Evolutionary conservation across 2,329 filamentous ascomycete genomes (phyloP), one percentile per base, ranked within the genome.

Genomic region (Aspergillus fischeri): DNA sequence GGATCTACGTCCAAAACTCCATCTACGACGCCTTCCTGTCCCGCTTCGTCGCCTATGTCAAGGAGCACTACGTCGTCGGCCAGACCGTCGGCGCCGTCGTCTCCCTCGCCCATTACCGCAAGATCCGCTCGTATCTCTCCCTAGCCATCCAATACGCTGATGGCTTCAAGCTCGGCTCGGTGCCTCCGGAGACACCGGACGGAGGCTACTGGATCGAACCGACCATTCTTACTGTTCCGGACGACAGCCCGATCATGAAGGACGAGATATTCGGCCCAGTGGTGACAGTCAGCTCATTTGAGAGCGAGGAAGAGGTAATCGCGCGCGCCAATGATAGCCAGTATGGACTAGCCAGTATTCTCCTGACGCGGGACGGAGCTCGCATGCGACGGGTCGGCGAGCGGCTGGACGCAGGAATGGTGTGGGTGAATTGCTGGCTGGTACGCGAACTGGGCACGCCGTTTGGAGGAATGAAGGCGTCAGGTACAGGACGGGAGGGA

Each of bases 201-300:
- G 73, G 75, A 0, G 85, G 86, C 4, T 87, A 83, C 69, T 88
- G 86, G 75, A 85, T 87, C 68, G 79, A 82, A 63, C 84, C 84
- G 0, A 84, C 83, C 0, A 73, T 86, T 4, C 52, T 64, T 1
- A 53, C 53, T 50, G 77, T 86, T 55, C 75, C 78, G 1, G 76
- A 78, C 28, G 75, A 80, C 10, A 79, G 75, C 11, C 67, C 73
- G 7, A 70, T 77, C 4, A 83, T 85, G 80, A 71, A 69, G 1
- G 80, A 83, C 58, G 81, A 83, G 66, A 77, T 78, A 0, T 83
- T 83, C 59, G 79, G 78, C 3, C 80, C 81, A 0, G 73, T 83
- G 28, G 73, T 74, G 51, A 79, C 79, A 1, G 71, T 83, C 52
- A 80, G 79, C 60, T 71, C 77, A 53, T 83, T 83, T 54, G 78